Percentiles rank a stretch among this genome's conserved stretches.
These are phyloP conservation scores for Paecilomyces sp. DNA, from an alignment of 2,329 filamentous ascomycete species.

Conservation along the genomic window DNA sequence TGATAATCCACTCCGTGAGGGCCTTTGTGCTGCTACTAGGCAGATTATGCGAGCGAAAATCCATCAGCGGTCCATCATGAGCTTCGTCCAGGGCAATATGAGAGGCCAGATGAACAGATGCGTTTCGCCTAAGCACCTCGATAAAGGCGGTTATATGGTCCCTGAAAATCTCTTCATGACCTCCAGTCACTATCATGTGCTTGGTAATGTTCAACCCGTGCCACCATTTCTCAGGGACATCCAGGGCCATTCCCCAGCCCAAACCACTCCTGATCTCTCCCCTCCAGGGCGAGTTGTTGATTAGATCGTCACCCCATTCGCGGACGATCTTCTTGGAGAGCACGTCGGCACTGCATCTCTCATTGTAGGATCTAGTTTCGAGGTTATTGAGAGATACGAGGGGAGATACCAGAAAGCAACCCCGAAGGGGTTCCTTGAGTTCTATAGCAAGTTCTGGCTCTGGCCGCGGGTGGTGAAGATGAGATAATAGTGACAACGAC, in stretches of 20 bases:
- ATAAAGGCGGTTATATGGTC: constrained; percentile 12
- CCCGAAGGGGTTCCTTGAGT: not conserved
- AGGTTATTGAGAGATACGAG: constrained; percentile 9
- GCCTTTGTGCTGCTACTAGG: constrained; percentile 8
- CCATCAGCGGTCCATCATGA: constrained; percentile 17
- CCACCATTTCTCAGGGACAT: constrained; percentile 16
- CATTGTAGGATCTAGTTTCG: constrained; percentile 6
- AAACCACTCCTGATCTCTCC: constrained; percentile 10
- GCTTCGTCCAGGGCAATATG: constrained; percentile 11
- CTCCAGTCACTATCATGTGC: constrained; percentile 10
- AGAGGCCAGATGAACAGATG: constrained; percentile 1
- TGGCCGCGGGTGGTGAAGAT: constrained; percentile 2
- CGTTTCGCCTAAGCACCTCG: constrained; percentile 3
- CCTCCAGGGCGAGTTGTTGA: constrained; percentile 11
- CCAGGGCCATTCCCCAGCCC: constrained; percentile 17
- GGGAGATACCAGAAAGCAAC: constrained; percentile 13
- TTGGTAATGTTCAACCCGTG: constrained; percentile 6
- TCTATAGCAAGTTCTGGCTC: not conserved
- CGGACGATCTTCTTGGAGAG: constrained; percentile 4
- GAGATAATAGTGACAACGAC: constrained; percentile 8
- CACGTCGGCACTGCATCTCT: constrained; percentile 9
- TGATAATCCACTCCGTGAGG: constrained; percentile 10
- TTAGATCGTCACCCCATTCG: constrained; percentile 9
- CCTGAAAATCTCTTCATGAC: constrained; percentile 14
- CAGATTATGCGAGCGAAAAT: constrained; percentile 9